Evolutionary conservation across 2,329 filamentous ascomycete species (phyloP), one percentile per base, ranked within the genome.

Genomic region (Penicillium brasilianum): DNA sequence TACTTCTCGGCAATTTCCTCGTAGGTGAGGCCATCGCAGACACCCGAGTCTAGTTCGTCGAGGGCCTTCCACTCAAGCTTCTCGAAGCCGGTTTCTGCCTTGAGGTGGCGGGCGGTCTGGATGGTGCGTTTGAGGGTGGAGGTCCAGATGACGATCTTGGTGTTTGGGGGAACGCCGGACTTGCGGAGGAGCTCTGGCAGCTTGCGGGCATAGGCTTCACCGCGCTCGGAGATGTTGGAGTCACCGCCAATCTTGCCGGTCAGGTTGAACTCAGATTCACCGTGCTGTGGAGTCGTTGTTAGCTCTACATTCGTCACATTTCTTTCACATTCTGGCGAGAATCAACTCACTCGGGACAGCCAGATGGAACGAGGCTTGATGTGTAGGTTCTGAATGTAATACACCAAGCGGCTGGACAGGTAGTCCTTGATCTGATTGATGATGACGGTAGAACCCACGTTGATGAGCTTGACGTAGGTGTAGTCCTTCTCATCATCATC

Each of bases 381-480:
- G 80, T 99, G 95, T 41, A 99, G 84, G 76, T 98, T 99, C 89
- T 98, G 97, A 60, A 98, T 87, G 76, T 97, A 99, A 79, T 99
- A 99, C 49, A 99, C 94, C 48, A 99, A 89, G 60, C 95, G 89
- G 76, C 92, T 97, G 76, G 97, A 95, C 30, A 99, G 84, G 74
- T 99, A 99, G 78, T 99, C 95, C 74, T 93, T 90, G 72, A 99
- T 97, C 74, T 91, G 89, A 80, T 98, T 99, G 85, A 99, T 98
- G 73, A 98, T 95, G 74, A 98, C 93, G 73, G 96, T 92, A 69
- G 92, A 92, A 61, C 95, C 93, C 13, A 98, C 92, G 73, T 99
- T 90, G 84, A 98, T 96, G 74, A 99, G 90, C 80, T 99, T 98
- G 74, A 98, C 90, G 74, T 97, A 99, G 39, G 95, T 97, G 71